Conservation (phyloP, 1,284 basidiomycete species). For the Cutaneotrichosporon sp. region DNA sequence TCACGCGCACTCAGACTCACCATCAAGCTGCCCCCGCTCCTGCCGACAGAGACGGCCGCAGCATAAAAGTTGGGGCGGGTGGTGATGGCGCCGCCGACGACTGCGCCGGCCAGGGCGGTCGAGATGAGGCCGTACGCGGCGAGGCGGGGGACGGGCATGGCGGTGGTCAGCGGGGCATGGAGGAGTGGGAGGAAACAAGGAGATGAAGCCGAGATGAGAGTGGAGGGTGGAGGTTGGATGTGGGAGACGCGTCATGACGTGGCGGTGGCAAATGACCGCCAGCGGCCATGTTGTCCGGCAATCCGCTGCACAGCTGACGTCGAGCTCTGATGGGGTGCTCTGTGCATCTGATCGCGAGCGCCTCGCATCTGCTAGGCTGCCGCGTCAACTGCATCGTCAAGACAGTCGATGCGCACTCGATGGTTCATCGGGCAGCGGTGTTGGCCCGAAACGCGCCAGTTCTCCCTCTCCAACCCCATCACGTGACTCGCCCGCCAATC, state of each 20-base stretch:
- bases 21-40: conserved; percentile 84
- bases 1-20: conserved; percentile 64
- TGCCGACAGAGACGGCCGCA: conserved; percentile 86
- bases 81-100: conserved; percentile 75
- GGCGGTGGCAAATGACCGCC: conserved; percentile 2
- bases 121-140: conserved; percentile 71
- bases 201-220: background rate
- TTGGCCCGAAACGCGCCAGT: background rate
- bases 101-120: conserved; percentile 66
- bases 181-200: no score
- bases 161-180: no score
- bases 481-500: background rate
- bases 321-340: no score
- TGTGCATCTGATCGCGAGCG: no score
- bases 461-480: no score
- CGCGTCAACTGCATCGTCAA: no score
- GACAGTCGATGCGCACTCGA: no score
- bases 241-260: conserved; percentile 6
- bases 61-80: conserved; percentile 92
- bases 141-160: conserved; percentile 47
- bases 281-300: no score
- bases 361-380: no score
- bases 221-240: conserved; percentile 2
- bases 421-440: no score
- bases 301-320: no score